A percentile compares a stretch with the other conserved stretches of the same genome.
Conservation (phyloP, 257 asterid genomes). For the Solanum megistacrolobum region DNA sequence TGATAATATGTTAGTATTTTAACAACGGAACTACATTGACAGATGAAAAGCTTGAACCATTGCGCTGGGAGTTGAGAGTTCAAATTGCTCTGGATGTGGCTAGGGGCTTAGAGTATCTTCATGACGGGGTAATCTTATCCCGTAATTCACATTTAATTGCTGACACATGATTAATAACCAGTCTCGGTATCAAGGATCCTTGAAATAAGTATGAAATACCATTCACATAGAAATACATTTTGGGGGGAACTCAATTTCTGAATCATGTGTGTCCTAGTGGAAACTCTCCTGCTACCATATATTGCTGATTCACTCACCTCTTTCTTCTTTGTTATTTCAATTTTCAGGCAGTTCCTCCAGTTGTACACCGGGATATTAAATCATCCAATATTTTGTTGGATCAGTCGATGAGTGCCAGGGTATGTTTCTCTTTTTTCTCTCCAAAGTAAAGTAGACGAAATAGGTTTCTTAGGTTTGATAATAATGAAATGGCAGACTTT, state of each 20-base stretch:
- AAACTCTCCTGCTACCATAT: background rate
- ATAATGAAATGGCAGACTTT: background rate
- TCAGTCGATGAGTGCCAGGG: constrained; percentile 84
- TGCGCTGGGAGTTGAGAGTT: constrained; percentile 69
- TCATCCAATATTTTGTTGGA: constrained; percentile 94
- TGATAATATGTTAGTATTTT: background rate
- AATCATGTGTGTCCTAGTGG: background rate
- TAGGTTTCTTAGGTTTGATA: background rate
- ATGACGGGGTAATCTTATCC: constrained; percentile 70
- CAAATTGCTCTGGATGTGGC: constrained; percentile 95
- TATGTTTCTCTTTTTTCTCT: constrained; percentile 6
- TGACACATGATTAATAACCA: background rate
- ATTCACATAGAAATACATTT: background rate
- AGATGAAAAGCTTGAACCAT: constrained; percentile 55
- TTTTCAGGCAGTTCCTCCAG: constrained; percentile 93
- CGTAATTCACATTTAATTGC: background rate
- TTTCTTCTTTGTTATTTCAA: constrained; percentile 1
- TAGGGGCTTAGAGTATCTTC: constrained; percentile 97
- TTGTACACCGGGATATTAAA: constrained; percentile 85
- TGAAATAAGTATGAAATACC: background rate
- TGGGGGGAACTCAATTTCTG: background rate
- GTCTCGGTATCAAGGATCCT: background rate
- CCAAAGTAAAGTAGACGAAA: background rate
- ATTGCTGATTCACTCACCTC: background rate
- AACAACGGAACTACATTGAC: background rate